Evolutionary conservation across 305 asterid species (phyloP).

Genomic region (Fraxinus latifolia): DNA sequence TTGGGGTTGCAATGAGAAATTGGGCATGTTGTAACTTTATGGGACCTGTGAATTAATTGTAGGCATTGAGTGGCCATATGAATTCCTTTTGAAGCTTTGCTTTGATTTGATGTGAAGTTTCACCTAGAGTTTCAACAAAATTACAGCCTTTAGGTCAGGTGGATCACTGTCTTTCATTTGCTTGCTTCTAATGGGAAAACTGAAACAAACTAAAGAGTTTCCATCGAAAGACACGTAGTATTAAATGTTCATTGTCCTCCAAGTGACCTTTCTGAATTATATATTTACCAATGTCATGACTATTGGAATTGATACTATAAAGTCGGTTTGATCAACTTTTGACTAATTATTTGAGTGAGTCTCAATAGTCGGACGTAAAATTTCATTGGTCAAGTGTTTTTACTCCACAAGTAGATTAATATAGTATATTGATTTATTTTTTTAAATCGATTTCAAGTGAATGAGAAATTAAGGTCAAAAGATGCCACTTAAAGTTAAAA

Average conservation of each 20-base stretch:
- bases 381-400: neutral
- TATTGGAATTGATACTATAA: neutral
- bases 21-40: neutral
- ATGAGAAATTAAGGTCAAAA: neutral
- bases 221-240: neutral
- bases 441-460: neutral
- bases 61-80: constrained; percentile 2
- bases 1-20: neutral
- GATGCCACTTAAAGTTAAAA: neutral
- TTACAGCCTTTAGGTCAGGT: constrained; percentile 10
- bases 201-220: neutral
- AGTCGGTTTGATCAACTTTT: neutral
- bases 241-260: neutral
- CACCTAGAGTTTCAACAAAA: constrained; percentile 5
- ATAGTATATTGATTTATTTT: no score
- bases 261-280: neutral
- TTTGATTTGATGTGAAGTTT: constrained; percentile 47
- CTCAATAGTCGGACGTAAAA: neutral
- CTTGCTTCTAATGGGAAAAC: constrained; percentile 42
- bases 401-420: neutral
- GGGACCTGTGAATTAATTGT: neutral
- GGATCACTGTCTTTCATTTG: constrained; percentile 20
- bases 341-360: neutral
- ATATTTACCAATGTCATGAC: neutral
- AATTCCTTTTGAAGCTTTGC: constrained; percentile 26